These are phyloP conservation scores for Lupinus albus DNA, from an alignment of 306 rosid species.

Conservation along the genomic window DNA sequence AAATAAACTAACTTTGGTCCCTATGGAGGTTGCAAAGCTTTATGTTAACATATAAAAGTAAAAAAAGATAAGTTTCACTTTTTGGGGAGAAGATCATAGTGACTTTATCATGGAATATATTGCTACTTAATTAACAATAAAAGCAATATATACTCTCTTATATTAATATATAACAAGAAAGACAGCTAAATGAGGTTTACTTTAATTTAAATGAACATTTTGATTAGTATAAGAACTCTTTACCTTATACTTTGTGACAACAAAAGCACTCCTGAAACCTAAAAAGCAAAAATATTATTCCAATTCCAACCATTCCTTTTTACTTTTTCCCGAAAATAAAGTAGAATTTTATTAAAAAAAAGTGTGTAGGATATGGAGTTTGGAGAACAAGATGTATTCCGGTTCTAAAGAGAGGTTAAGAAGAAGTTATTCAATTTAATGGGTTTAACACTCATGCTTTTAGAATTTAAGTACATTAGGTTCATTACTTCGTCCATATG, in stretches of 20 bases:
- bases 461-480: no score
- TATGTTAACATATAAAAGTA: constrained; percentile 39
- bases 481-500: no score
- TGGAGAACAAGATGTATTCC: no score
- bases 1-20: constrained; percentile 41
- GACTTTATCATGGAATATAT: constrained; percentile 48
- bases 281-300: constrained; percentile 43
- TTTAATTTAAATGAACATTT: constrained; percentile 40
- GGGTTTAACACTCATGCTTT: no score
- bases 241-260: constrained; percentile 44
- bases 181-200: constrained; percentile 33
- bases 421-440: no score
- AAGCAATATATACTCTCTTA: constrained; percentile 21
- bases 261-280: constrained; percentile 45
- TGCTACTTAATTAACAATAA: constrained; percentile 30
- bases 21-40: constrained; percentile 54
- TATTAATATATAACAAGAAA: constrained; percentile 26
- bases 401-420: no score
- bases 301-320: constrained; percentile 27
- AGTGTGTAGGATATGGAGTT: no score
- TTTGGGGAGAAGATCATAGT: constrained; percentile 44
- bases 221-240: constrained; percentile 36
- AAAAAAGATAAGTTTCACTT: constrained; percentile 40
- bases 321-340: no score
- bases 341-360: no score